These are phyloP conservation scores for Microthyrium microscopicum DNA, from an alignment of 2,329 filamentous ascomycete genomes.

Conservation along the genomic window DNA sequence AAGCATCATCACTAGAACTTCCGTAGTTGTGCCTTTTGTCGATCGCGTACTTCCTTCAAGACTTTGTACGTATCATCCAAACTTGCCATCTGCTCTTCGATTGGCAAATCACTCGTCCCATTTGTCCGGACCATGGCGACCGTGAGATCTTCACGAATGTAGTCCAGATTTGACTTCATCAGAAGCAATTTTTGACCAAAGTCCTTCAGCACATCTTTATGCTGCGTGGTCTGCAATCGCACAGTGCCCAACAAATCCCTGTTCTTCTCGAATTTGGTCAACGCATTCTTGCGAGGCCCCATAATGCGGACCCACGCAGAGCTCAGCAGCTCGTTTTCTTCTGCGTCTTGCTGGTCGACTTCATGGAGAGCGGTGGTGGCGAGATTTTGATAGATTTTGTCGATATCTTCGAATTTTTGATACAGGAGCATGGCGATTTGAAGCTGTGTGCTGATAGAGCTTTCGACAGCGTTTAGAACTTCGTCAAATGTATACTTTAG, in stretches of 20 bases:
- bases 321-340: constrained; percentile 65
- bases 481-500: constrained; percentile 79
- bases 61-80: constrained; percentile 66
- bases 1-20: too few species aligned
- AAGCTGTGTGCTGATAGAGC: constrained; percentile 72
- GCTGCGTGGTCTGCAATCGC: constrained; percentile 65
- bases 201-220: constrained; percentile 73
- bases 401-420: constrained; percentile 78
- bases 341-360: constrained; percentile 60
- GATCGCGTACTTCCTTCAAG: constrained; percentile 55
- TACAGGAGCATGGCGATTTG: constrained; percentile 67
- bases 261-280: constrained; percentile 91
- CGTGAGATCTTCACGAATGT: constrained; percentile 66
- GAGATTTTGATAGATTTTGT: constrained; percentile 77
- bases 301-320: constrained; percentile 76
- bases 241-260: constrained; percentile 62
- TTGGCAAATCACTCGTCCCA: constrained; percentile 49
- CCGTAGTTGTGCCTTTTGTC: too few species aligned
- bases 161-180: constrained; percentile 74
- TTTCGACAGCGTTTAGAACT: constrained; percentile 74
- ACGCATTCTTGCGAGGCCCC: constrained; percentile 52
- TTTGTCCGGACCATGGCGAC: constrained; percentile 63
- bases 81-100: constrained; percentile 75
- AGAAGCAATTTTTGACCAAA: constrained; percentile 73
- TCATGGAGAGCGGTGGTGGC: constrained; percentile 75